phyloP scores from a whole-genome alignment of 768 basidiomycete genomes.

The Termitomyces titanicus region DNA sequence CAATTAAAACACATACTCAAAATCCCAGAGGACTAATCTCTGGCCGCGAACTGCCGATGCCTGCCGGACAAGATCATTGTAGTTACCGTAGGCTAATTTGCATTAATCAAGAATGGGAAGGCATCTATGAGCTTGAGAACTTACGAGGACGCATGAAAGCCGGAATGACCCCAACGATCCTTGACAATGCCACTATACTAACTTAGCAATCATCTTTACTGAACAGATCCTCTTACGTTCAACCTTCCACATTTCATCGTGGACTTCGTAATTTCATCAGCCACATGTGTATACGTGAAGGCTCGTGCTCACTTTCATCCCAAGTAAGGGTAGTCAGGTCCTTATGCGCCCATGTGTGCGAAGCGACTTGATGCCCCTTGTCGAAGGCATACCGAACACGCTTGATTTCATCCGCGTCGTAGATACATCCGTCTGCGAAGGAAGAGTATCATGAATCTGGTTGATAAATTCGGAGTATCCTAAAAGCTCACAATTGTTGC shows the following conservation, averaged over 20 bases:
- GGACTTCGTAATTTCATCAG: constrained; percentile 23
- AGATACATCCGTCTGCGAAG: constrained; percentile 35
- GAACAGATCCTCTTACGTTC: constrained; percentile 29
- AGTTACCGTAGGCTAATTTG: constrained; percentile 39
- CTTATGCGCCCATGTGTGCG: constrained; percentile 44
- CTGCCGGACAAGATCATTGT: constrained; percentile 43
- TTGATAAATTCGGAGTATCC: not conserved
- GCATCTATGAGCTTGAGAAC: not conserved
- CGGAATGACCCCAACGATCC: constrained; percentile 38
- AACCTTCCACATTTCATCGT: constrained; percentile 42
- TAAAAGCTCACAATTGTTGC: constrained; percentile 32
- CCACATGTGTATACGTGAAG: not conserved
- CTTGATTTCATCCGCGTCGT: constrained; percentile 26
- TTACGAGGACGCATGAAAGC: constrained; percentile 47
- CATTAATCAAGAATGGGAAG: not conserved
- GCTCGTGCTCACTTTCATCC: constrained; percentile 32
- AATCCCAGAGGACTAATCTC: constrained; percentile 35
- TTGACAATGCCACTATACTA: constrained; percentile 34
- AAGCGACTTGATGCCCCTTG: constrained; percentile 39
- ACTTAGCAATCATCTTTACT: not conserved
- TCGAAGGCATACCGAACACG: constrained; percentile 34
- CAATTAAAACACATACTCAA: constrained; percentile 13
- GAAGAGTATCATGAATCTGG: not conserved
- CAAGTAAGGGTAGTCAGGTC: constrained; percentile 34
- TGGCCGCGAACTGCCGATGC: constrained; percentile 32